phyloP scores from a whole-genome alignment of 352 stramenopile genomes.

The Pythium dissotocum region DNA sequence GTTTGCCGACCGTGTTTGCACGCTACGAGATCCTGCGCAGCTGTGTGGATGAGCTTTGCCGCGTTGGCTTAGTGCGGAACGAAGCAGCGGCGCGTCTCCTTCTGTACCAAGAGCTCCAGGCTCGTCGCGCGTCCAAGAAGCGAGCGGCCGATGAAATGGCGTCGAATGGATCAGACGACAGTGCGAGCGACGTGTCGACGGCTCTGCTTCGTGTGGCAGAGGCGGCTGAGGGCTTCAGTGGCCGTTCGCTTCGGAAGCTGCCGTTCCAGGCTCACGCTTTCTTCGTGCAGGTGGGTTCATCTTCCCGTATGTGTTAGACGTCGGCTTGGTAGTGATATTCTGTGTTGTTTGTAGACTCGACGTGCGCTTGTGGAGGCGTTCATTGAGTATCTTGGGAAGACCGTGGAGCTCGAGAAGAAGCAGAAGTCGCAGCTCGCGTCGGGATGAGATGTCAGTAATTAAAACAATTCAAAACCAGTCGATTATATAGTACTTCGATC shows the following conservation, averaged over 20 bases:
- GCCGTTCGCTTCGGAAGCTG: constrained; percentile 78
- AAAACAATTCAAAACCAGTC: constrained; percentile 4
- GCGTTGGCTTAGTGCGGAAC: constrained; percentile 62
- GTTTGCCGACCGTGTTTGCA: constrained; percentile 53
- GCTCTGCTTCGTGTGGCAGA: constrained; percentile 44
- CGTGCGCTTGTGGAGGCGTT: constrained; percentile 14
- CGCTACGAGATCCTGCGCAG: constrained; percentile 84
- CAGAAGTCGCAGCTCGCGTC: constrained; percentile 14
- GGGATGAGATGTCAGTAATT: not conserved
- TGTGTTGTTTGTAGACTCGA: constrained; percentile 1
- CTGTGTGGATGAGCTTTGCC: constrained; percentile 81
- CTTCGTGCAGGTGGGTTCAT: constrained; percentile 53
- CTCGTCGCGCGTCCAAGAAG: constrained; percentile 36
- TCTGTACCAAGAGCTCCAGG: constrained; percentile 30
- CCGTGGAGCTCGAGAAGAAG: constrained; percentile 19
- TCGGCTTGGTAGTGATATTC: too few species aligned
- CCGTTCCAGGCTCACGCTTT: constrained; percentile 82
- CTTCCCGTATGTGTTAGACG: not conserved
- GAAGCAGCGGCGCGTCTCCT: constrained; percentile 16
- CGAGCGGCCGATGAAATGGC: constrained; percentile 45
- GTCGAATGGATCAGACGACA: not conserved
- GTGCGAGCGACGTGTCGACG: constrained; percentile 33
- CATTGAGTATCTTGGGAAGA: constrained; percentile 9
- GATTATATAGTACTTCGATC: constrained; percentile 7
- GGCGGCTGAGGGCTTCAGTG: constrained; percentile 66